These are phyloP conservation scores for Zasmidium cellare DNA, from an alignment of 2,329 filamentous ascomycete species.

Conservation along the genomic window DNA sequence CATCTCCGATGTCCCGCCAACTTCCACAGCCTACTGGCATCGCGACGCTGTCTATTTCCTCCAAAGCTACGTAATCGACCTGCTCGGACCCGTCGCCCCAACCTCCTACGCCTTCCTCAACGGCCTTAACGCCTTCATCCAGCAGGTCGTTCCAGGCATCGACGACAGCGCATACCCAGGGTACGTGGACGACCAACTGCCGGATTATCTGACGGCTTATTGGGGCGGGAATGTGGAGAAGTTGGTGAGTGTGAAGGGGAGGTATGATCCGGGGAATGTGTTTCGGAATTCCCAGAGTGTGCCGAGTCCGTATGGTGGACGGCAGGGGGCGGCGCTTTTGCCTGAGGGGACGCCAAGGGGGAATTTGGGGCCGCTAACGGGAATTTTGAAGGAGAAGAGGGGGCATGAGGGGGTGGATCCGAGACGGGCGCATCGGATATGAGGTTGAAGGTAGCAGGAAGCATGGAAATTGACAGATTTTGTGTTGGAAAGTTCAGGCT, in stretches of 20 bases:
- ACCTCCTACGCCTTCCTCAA: conserved; percentile 14
- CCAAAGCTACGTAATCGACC: conserved; percentile 20
- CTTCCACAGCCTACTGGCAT: conserved; percentile 23
- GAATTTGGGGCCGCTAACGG: background rate
- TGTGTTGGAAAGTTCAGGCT: too few species aligned
- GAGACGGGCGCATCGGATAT: too few species aligned
- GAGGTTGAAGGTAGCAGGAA: too few species aligned
- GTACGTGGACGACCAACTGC: conserved; percentile 31
- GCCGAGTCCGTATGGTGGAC: conserved; percentile 5
- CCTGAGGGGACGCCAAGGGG: background rate
- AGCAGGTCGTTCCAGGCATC: conserved; percentile 11
- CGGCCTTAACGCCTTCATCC: conserved; percentile 15
- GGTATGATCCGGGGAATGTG: conserved; percentile 34
- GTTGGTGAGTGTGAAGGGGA: conserved; percentile 31
- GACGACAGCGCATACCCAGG: conserved; percentile 23
- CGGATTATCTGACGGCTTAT: conserved; percentile 32
- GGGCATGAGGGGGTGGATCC: too few species aligned
- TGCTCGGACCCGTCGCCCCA: conserved; percentile 5
- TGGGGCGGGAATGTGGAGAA: conserved; percentile 31
- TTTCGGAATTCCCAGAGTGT: conserved; percentile 28
- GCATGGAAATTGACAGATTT: too few species aligned
- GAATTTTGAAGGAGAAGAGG: background rate
- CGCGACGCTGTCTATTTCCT: conserved; percentile 23
- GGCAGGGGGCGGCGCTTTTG: background rate
- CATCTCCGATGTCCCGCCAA: conserved; percentile 18